phyloP scores from a whole-genome alignment of 2,329 filamentous ascomycete genomes.

The Monascus ruber region DNA sequence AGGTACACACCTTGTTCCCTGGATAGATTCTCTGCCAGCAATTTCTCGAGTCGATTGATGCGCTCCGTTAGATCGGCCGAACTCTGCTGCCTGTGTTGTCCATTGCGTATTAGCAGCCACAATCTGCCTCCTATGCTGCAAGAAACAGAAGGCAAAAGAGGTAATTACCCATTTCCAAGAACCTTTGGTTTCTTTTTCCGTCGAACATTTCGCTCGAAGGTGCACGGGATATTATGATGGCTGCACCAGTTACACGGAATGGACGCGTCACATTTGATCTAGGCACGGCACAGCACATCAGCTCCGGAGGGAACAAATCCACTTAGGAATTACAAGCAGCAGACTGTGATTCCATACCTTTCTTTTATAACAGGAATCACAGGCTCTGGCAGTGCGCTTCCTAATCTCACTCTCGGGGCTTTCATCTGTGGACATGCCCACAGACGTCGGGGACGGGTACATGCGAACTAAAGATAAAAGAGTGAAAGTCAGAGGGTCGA shows the following conservation, averaged over 20 bases:
- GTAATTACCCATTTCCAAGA: constrained; percentile 13
- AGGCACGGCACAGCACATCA: too few relatives aligned
- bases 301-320: too few relatives aligned
- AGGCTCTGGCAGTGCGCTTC: constrained; percentile 28
- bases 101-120: constrained; percentile 1
- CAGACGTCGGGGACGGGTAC: neutral
- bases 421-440: too few relatives aligned
- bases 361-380: constrained; percentile 39
- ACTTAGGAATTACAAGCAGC: too few relatives aligned
- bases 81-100: constrained; percentile 10
- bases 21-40: constrained; percentile 21
- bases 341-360: too few relatives aligned
- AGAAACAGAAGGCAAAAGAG: too few relatives aligned
- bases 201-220: constrained; percentile 27
- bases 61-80: constrained; percentile 24
- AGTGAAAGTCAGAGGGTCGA: too few relatives aligned
- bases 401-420: neutral
- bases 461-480: too few relatives aligned
- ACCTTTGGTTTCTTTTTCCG: constrained; percentile 17
- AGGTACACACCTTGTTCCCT: constrained; percentile 12
- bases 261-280: constrained; percentile 42
- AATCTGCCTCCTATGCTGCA: too few relatives aligned
- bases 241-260: constrained; percentile 41
- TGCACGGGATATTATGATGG: constrained; percentile 38
- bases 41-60: constrained; percentile 30